Conservation (phyloP, 352 stramenopile genomes). For the Globisporangium iwayamae region DNA sequence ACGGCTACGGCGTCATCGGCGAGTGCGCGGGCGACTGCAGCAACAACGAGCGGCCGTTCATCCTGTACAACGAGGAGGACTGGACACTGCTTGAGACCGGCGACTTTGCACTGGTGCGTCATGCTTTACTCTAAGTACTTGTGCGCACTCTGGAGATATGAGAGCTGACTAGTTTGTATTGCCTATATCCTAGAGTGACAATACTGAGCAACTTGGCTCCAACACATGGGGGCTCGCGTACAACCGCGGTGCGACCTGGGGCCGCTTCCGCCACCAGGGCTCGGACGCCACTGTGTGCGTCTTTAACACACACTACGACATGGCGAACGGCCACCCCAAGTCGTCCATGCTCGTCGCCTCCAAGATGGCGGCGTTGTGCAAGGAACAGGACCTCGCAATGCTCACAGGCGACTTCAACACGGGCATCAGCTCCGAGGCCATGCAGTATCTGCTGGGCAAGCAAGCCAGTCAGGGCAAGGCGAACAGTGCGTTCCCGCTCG, state of each 20-base stretch:
- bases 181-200: constrained; percentile 4
- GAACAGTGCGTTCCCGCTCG: constrained; percentile 13
- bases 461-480: not conserved
- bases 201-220: constrained; percentile 5
- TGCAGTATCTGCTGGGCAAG: constrained; percentile 16
- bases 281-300: constrained; percentile 19
- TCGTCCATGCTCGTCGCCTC: constrained; percentile 10
- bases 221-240: constrained; percentile 20
- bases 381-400: constrained; percentile 17
- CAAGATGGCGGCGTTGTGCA: constrained; percentile 18
- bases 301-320: constrained; percentile 27
- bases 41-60: constrained; percentile 46
- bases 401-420: constrained; percentile 23
- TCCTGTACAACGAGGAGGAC: constrained; percentile 52
- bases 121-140: not conserved
- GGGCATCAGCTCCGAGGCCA: constrained; percentile 1
- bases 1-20: constrained; percentile 56
- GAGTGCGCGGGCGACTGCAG: constrained; percentile 50
- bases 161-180: not conserved
- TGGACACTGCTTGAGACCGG: constrained; percentile 55
- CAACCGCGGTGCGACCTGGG: constrained; percentile 19
- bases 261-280: constrained; percentile 14
- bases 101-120: constrained; percentile 54
- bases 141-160: not conserved
- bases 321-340: constrained; percentile 11